Conservation (phyloP, 2,329 filamentous ascomycete genomes). For the Pyrenophora seminiperda region DNA sequence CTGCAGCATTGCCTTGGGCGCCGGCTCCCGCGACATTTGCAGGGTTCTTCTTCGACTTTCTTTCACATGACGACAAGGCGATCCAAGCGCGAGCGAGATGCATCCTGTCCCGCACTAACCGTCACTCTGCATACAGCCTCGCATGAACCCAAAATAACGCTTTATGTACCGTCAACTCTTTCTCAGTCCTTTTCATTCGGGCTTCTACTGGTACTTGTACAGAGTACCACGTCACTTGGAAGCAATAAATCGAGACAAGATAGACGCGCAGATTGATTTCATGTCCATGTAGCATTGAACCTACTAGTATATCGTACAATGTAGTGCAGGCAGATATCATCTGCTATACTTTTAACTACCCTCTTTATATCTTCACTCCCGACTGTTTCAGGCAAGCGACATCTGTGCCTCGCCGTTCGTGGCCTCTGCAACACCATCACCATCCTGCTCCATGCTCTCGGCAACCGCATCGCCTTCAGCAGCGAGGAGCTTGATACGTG, state of each 20-base stretch:
- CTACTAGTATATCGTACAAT: too few species aligned
- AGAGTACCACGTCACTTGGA: too few species aligned
- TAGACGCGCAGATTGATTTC: background rate
- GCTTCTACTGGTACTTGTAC: too few species aligned
- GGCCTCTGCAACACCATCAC: slow-evolving; percentile 26
- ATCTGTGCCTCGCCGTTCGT: slow-evolving; percentile 36
- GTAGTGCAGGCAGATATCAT: background rate
- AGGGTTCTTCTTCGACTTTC: slow-evolving; percentile 16
- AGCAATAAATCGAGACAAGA: background rate
- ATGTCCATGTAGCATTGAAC: background rate
- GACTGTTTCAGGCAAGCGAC: slow-evolving; percentile 11
- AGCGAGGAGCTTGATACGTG: slow-evolving; percentile 48
- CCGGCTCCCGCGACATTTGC: slow-evolving; percentile 22
- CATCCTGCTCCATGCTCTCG: slow-evolving; percentile 29
- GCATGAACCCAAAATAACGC: background rate
- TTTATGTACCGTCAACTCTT: too few species aligned
- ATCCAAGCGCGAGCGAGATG: slow-evolving; percentile 12
- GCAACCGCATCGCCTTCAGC: slow-evolving; percentile 32
- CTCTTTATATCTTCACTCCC: background rate
- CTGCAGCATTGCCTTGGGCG: slow-evolving; percentile 10
- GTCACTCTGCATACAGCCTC: slow-evolving; percentile 20
- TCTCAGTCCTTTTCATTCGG: too few species aligned
- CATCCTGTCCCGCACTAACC: slow-evolving; percentile 17
- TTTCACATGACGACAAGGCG: slow-evolving; percentile 27
- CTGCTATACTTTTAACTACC: slow-evolving; percentile 6